Evolutionary conservation across 129 eudicot genomes (phyloP).

Genomic region (Scalesia atractyloides): DNA sequence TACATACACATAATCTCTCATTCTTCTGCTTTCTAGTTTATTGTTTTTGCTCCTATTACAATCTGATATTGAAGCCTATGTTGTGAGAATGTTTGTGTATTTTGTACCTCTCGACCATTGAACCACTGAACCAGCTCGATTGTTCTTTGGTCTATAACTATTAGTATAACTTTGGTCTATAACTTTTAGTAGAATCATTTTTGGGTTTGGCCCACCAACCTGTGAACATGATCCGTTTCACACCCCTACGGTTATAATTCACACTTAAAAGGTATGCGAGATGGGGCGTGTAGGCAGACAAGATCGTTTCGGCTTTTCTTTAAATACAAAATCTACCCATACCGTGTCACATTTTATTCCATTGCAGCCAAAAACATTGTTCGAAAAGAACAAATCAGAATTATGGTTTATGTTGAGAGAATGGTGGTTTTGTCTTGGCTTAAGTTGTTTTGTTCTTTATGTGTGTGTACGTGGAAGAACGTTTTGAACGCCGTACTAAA

Average conservation of each 20-base stretch:
- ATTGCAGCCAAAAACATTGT: not conserved
- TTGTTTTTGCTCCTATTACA: not conserved
- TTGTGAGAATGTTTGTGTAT: constrained; percentile 19
- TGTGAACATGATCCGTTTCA: not conserved
- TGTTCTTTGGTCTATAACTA: constrained; percentile 6
- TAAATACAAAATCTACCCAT: not conserved
- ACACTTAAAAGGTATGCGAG: not conserved
- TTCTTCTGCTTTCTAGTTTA: constrained; percentile 16
- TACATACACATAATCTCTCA: constrained; percentile 2
- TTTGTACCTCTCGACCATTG: constrained; percentile 23
- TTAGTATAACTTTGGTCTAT: not conserved
- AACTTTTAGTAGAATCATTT: constrained; percentile 16
- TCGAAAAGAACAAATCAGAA: not conserved
- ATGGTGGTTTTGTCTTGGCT: constrained; percentile 10
- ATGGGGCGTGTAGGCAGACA: not conserved
- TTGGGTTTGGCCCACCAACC: not conserved
- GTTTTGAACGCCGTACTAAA: not conserved
- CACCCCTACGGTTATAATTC: not conserved
- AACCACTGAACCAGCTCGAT: not conserved
- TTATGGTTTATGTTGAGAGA: constrained; percentile 6
- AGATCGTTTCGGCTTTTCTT: not conserved
- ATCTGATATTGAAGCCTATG: constrained; percentile 7
- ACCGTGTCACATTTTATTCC: not conserved
- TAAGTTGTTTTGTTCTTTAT: not conserved
- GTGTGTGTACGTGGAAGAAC: not conserved